Percentiles rank a stretch among this genome's conserved stretches.
Evolutionary conservation across 140 eudicot species (phyloP).

Genomic region (Ambrosia hybrid): DNA sequence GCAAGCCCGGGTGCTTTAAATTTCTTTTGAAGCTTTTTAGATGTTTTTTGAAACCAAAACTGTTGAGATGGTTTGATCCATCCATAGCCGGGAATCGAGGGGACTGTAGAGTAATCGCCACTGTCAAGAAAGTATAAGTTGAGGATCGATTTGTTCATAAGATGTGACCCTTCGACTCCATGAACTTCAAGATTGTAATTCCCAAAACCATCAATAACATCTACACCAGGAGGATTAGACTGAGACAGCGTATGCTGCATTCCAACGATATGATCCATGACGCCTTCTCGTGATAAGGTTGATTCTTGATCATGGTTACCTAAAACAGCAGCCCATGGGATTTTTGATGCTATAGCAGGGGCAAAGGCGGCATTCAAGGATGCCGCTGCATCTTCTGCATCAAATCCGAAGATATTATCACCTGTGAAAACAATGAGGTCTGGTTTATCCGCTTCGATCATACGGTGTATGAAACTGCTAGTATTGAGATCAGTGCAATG

Average conservation of each 20-base stretch:
- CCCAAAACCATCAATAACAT: constrained; percentile 81
- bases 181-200: constrained; percentile 88
- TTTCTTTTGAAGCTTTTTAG: constrained; percentile 50
- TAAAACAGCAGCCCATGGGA: constrained; percentile 94
- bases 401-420: constrained; percentile 76
- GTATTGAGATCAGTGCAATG: constrained; percentile 86
- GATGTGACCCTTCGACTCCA: constrained; percentile 57
- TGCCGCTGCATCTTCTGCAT: constrained; percentile 59
- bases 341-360: constrained; percentile 62
- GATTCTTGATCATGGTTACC: constrained; percentile 96
- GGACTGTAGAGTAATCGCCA: constrained; percentile 84
- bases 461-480: constrained; percentile 53
- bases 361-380: constrained; percentile 84
- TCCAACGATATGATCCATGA: constrained; percentile 71
- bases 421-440: constrained; percentile 88
- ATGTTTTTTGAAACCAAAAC: constrained; percentile 73
- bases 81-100: constrained; percentile 80
- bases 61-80: constrained; percentile 96
- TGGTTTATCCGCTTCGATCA: constrained; percentile 76
- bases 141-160: constrained; percentile 66
- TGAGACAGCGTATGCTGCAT: constrained; percentile 71
- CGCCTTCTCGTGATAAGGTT: constrained; percentile 67
- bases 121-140: constrained; percentile 86
- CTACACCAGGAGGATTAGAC: constrained; percentile 51
- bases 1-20: constrained; percentile 76